Evolutionary conservation across 768 basidiomycete species (phyloP).

Genomic region (Hygrophorus russula): DNA sequence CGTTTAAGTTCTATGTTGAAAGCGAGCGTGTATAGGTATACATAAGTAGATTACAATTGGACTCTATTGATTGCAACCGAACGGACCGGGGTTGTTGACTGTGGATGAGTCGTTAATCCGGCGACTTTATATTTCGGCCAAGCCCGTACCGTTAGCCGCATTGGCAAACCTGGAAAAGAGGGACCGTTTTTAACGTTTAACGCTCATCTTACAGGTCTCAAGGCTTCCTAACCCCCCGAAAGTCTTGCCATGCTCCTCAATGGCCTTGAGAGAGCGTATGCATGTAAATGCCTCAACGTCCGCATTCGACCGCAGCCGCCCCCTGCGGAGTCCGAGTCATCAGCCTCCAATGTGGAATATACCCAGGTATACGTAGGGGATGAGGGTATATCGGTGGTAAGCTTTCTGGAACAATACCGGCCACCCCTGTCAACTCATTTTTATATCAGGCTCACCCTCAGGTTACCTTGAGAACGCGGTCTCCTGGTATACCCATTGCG

Average conservation of each 20-base stretch:
- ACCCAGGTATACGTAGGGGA: conserved; percentile 50
- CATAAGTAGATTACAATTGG: too few species aligned
- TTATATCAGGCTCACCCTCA: conserved; percentile 49
- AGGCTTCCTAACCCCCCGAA: background rate
- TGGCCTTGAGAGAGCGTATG: conserved; percentile 18
- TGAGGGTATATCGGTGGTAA: conserved; percentile 54
- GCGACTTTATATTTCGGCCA: too few species aligned
- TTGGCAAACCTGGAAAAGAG: too few species aligned
- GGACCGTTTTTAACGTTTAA: too few species aligned
- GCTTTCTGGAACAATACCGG: conserved; percentile 16
- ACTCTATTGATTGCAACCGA: too few species aligned
- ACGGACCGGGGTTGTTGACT: too few species aligned
- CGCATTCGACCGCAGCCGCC: conserved; percentile 33
- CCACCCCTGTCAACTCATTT: conserved; percentile 5
- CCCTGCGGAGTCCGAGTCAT: conserved; percentile 20
- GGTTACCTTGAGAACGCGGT: conserved; percentile 54
- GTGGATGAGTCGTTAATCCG: too few species aligned
- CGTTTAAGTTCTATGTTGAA: too few species aligned
- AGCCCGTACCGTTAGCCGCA: too few species aligned
- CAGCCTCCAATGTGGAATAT: conserved; percentile 30
- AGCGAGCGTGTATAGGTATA: too few species aligned
- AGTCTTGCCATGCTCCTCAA: conserved; percentile 1
- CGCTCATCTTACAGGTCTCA: background rate
- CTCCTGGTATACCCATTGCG: conserved; percentile 29
- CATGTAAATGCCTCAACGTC: conserved; percentile 68